Percentiles rank a stretch among this genome's conserved stretches.
These are phyloP conservation scores for Aspergillus diversus DNA, from an alignment of 495 filamentous ascomycete genomes.

Conservation along the genomic window DNA sequence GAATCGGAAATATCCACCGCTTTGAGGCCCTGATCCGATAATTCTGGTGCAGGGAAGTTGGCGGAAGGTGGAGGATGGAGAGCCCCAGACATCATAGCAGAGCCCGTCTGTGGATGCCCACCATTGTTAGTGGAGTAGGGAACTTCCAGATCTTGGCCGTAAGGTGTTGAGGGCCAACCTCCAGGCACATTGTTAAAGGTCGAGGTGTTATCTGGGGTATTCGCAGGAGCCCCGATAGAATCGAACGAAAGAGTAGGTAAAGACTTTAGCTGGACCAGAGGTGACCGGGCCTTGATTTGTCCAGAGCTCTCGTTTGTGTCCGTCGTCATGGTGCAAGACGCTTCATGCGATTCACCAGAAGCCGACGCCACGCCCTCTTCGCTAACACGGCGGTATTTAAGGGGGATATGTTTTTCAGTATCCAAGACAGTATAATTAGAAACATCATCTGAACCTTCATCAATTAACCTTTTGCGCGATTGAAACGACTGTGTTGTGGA, in stretches of 20 bases:
- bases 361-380: not conserved
- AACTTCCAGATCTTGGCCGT: not conserved
- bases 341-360: not conserved
- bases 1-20: not conserved
- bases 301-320: not conserved
- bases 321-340: not conserved
- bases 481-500: constrained; percentile 10
- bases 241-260: not conserved
- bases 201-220: not conserved
- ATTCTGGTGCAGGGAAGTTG: not conserved
- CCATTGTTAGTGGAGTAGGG: not conserved
- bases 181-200: not conserved
- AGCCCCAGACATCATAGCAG: constrained; percentile 18
- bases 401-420: not conserved
- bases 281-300: not conserved
- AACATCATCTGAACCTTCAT: constrained; percentile 4
- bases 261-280: not conserved
- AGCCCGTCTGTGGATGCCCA: no score
- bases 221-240: not conserved
- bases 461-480: constrained; percentile 24
- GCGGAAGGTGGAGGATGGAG: not conserved
- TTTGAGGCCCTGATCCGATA: not conserved
- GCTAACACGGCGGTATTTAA: constrained; percentile 23
- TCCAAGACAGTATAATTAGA: not conserved
- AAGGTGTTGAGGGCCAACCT: not conserved